phyloP scores from a whole-genome alignment of 2,329 filamentous ascomycete species.

The Fonsecaea pedrosoi region DNA sequence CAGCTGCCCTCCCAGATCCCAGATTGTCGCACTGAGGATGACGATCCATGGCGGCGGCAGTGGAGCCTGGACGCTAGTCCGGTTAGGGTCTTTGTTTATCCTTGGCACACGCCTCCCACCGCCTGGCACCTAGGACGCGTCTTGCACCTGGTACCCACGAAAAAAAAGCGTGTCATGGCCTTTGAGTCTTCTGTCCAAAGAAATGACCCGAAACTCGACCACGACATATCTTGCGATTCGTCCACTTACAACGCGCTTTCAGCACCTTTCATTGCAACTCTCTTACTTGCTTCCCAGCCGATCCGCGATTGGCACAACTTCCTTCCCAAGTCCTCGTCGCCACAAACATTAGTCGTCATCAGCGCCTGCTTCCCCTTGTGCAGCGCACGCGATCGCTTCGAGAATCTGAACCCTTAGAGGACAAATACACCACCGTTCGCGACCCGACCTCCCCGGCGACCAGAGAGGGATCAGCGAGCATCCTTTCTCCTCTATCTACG shows the following conservation, averaged over 20 bases:
- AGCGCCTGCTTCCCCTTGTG: constrained; percentile 10
- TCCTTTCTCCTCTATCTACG: constrained; percentile 3
- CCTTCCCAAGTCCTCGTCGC: constrained; percentile 19
- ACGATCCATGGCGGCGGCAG: constrained; percentile 4
- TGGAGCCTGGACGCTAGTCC: neutral
- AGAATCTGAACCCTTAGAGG: constrained; percentile 14
- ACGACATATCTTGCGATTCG: constrained; percentile 16
- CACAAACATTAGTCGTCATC: constrained; percentile 25
- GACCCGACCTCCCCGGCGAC: constrained; percentile 18
- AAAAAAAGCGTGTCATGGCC: constrained; percentile 22
- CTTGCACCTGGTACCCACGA: neutral
- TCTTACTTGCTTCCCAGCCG: constrained; percentile 11
- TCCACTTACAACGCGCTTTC: constrained; percentile 16
- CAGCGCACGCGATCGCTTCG: constrained; percentile 16
- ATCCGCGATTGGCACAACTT: constrained; percentile 11
- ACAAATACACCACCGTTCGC: constrained; percentile 16
- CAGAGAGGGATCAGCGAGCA: constrained; percentile 13
- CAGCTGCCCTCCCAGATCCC: constrained; percentile 4
- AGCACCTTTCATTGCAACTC: constrained; percentile 4
- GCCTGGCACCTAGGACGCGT: neutral
- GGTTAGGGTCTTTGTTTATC: constrained; percentile 7
- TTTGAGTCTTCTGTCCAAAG: constrained; percentile 15
- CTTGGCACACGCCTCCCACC: neutral
- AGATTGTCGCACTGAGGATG: constrained; percentile 17
- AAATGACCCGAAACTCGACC: constrained; percentile 20